Conservation (phyloP, 2,329 filamentous ascomycete genomes). For the Passalora sequoiae region DNA sequence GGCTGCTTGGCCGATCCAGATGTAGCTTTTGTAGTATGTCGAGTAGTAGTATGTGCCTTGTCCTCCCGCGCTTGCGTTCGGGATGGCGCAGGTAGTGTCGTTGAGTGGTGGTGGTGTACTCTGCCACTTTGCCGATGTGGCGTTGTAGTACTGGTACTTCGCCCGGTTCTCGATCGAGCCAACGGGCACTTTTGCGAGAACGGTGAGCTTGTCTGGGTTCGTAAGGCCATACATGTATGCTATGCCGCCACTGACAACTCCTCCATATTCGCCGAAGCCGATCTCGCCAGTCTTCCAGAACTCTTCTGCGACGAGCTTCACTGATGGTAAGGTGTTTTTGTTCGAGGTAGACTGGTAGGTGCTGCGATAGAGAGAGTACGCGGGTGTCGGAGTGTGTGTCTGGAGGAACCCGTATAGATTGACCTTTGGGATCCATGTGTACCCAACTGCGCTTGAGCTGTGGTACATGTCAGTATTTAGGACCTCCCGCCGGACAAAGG, state of each 20-base stretch:
- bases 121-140: slow-evolving; percentile 8
- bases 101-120: slow-evolving; percentile 14
- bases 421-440: slow-evolving; percentile 19
- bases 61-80: slow-evolving; percentile 24
- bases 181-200: slow-evolving; percentile 16
- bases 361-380: slow-evolving; percentile 18
- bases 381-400: slow-evolving; percentile 8
- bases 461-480: not conserved
- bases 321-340: slow-evolving; percentile 16
- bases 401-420: slow-evolving; percentile 11
- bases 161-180: slow-evolving; percentile 14
- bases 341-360: slow-evolving; percentile 12
- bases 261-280: slow-evolving; percentile 22
- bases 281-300: slow-evolving; percentile 21
- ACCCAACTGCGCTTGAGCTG: slow-evolving; percentile 6
- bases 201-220: slow-evolving; percentile 7
- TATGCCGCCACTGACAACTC: slow-evolving; percentile 14
- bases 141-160: slow-evolving; percentile 20
- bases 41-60: slow-evolving; percentile 30
- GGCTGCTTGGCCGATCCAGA: slow-evolving; percentile 26
- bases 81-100: slow-evolving; percentile 13
- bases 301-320: slow-evolving; percentile 11
- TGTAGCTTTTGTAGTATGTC: slow-evolving; percentile 22
- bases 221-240: slow-evolving; percentile 22
- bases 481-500: too few relatives aligned